Evolutionary conservation across 2,329 filamentous ascomycete genomes (phyloP).

Genomic region (Alternaria ventricosa): DNA sequence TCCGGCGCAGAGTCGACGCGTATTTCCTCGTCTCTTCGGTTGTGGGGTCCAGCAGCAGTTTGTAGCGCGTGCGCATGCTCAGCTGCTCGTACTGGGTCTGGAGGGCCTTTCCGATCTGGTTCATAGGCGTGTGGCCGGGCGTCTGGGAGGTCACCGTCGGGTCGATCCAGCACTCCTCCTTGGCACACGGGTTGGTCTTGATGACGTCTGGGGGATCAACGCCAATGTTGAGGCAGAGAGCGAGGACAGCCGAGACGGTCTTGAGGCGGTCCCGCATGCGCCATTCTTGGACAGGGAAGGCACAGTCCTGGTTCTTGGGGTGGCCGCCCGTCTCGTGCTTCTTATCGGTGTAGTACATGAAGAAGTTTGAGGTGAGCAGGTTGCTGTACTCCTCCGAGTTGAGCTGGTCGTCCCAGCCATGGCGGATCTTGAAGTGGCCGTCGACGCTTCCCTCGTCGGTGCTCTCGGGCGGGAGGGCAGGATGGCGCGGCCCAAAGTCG

Average conservation of each 20-base stretch:
- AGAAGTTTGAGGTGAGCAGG: constrained; percentile 88
- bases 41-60: constrained; percentile 94
- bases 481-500: constrained; percentile 62
- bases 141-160: constrained; percentile 76
- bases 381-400: constrained; percentile 89
- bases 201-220: constrained; percentile 97
- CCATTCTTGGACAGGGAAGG: constrained; percentile 82
- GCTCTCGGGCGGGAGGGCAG: constrained; percentile 30
- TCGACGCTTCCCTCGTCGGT: constrained; percentile 55
- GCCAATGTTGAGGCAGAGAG: constrained; percentile 94
- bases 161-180: constrained; percentile 96
- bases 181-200: constrained; percentile 91
- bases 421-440: constrained; percentile 68
- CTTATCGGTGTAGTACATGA: constrained; percentile 99
- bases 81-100: constrained; percentile 96
- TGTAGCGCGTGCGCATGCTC: constrained; percentile 94
- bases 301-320: constrained; percentile 66
- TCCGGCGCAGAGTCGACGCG: constrained; percentile 84
- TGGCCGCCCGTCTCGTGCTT: constrained; percentile 93
- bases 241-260: constrained; percentile 92
- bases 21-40: constrained; percentile 98
- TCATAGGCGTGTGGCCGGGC: constrained; percentile 79
- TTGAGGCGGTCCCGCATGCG: constrained; percentile 96
- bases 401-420: constrained; percentile 93
- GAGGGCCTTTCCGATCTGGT: constrained; percentile 94